Evolutionary conservation across 2,329 filamentous ascomycete genomes (phyloP), one percentile per base, ranked within the genome.

Genomic region (Aspergillus tanneri): DNA sequence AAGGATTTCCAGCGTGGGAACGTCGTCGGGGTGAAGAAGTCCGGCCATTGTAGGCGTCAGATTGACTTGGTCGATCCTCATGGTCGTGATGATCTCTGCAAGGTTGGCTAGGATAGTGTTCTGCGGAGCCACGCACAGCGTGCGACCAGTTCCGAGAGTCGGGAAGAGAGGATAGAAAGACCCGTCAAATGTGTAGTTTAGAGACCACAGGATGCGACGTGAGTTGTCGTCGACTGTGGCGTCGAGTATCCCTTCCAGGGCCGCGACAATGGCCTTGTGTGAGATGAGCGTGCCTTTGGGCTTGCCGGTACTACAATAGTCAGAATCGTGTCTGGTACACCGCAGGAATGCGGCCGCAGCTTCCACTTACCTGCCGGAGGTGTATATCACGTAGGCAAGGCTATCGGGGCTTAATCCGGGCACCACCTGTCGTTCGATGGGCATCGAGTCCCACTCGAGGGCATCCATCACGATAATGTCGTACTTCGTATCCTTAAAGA

Each of bases 181-280:
- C n/a, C 28, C 49, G 40, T 54, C 52, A 37, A 54, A 54, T 14
- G 49, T 46, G n/a, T 54, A 52, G 28, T 49, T 49, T 16, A 39
- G 27, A 39, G 52, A 54, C 41, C 43, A 39, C 14, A 52, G 41
- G 16, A 48, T 36, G 12, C 28, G 36, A 22, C 45, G 49, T 25
- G 49, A 44, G 24, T 42, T 34, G n/a, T 32, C 10, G 25, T 27
- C 18, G 6, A 28, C 32, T 16, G 24, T 14, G 4, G 45, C 45
- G 34, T 30, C 21, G 11, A 28, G 37, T 38, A 48, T 49, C 7
- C 43, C 38, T 22, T 36, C 27, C 24, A 36, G 46, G 12, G 30
- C 37, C 11, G 46, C 43, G 8, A 43, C 42, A 12, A 46, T 39
- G 37, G 52, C 42, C 12, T 46, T 10, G 28, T 55, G 49, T 23